Base-by-base conservation (phyloP, 2,329 filamentous ascomycete genomes). In the Scolecobasidium constrictum region DNA sequence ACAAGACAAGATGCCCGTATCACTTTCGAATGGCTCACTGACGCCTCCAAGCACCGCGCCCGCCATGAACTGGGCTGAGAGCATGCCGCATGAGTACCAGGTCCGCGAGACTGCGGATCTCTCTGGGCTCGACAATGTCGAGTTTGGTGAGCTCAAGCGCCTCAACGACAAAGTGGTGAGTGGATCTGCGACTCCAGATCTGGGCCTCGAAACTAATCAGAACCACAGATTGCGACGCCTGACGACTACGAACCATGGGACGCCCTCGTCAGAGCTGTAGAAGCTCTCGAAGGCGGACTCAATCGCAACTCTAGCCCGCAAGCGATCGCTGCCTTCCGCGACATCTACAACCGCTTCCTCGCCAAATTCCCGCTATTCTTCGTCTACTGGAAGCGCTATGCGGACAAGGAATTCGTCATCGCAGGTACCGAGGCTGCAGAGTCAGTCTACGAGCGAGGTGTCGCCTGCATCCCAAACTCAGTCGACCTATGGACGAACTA, bases 381-480 rank as follows among this genome's bases (percentile, higher is more conserved):
- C 56, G 92, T 90, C 41, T 98, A 96, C 68, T 98, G 92, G 92
- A 96, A 96, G 70, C 96, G 95, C 62, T 98, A 96, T 72, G 92
- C 92, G 56, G 90, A 96, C 56, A 73, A 94, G 49, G 92, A 98
- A 58, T 98, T 98, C 66, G 87, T 87, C 40, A 94, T 98, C 50
- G 87, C 87, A 4, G 92, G 92, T 15, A 93, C 92, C 4, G 92
- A 98, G 68, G 90, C 90, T 35, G 92, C 92, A 42, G 92, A 96
- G 63, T 53, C 93, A 86, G 81, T 95, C 39, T 98, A 95, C 56
- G 92, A 98, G 67, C 79, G 92, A 61, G 92, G 92, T 52, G 83
- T 94, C 55, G 86, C 88, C 35, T 92, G 86, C 65, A 87, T 96
- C 56, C 82, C 83, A 44, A 86, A 85, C 58, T 96, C 90, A 26